Percentiles rank a stretch among this genome's conserved stretches.
These are phyloP conservation scores for Huiozyma sinensis DNA, from an alignment of 805 yeast species.

Conservation along the genomic window DNA sequence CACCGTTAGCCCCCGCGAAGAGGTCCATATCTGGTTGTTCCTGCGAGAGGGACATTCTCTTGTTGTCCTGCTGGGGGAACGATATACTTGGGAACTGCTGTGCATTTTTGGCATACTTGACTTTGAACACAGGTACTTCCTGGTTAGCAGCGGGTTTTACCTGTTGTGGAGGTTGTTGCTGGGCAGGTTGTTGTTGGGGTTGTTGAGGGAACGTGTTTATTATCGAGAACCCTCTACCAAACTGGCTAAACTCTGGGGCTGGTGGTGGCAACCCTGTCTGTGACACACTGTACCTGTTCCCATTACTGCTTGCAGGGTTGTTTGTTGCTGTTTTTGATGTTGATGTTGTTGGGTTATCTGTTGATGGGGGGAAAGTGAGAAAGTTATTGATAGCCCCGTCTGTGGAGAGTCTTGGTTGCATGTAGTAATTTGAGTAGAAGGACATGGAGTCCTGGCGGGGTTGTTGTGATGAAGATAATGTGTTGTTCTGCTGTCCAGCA, in stretches of 20 bases:
- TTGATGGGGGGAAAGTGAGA: constrained; percentile 11
- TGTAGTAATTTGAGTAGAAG: constrained; percentile 12
- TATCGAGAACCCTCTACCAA: constrained; percentile 25
- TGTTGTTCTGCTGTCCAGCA: too few relatives aligned
- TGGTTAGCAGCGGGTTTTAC: constrained; percentile 1
- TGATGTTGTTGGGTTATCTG: constrained; percentile 6
- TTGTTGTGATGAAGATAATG: background rate
- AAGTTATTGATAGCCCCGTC: constrained; percentile 19
- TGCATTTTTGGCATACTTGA: constrained; percentile 10
- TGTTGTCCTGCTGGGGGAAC: background rate
- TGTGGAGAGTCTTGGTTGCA: constrained; percentile 14
- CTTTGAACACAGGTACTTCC: background rate
- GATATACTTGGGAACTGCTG: constrained; percentile 16
- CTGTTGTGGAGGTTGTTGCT: background rate
- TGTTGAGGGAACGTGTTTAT: constrained; percentile 19
- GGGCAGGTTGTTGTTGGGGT: constrained; percentile 1
- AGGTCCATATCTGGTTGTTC: background rate
- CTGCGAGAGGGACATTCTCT: background rate
- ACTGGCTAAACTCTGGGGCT: constrained; percentile 6
- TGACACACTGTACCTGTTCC: background rate
- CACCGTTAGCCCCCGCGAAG: too few relatives aligned
- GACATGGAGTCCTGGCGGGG: constrained; percentile 9
- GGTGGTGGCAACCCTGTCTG: background rate
- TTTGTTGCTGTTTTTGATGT: background rate
- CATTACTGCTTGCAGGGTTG: constrained; percentile 2